Evolutionary conservation across 2,329 filamentous ascomycete species (phyloP).

Genomic region (Scortechinia acanthostroma): DNA sequence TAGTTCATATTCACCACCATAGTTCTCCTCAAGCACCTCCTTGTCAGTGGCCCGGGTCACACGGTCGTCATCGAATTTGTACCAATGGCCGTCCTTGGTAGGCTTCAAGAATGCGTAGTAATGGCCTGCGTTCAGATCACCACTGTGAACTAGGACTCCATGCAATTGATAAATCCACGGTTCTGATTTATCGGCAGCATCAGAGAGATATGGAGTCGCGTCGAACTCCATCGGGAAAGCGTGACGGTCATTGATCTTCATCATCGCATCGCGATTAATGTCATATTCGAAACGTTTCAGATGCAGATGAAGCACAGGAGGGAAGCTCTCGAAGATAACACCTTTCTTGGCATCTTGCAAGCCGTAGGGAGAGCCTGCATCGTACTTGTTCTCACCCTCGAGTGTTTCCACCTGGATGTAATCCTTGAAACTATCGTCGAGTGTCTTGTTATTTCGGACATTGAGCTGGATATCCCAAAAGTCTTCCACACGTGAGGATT

Average conservation of each 20-base stretch:
- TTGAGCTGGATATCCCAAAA: constrained; percentile 99
- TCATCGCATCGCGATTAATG: constrained; percentile 91
- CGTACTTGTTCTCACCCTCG: constrained; percentile 97
- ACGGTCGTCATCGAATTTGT: constrained; percentile 93
- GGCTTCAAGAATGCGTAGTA: constrained; percentile 98
- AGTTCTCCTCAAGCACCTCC: constrained; percentile 94
- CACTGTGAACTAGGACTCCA: constrained; percentile 90
- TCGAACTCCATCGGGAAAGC: constrained; percentile 82
- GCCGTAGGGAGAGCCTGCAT: constrained; percentile 80
- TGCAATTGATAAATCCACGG: constrained; percentile 88
- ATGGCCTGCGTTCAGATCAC: constrained; percentile 92
- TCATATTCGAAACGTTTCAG: constrained; percentile 98
- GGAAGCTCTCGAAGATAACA: constrained; percentile 93
- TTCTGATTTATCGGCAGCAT: constrained; percentile 80
- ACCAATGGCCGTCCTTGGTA: constrained; percentile 86
- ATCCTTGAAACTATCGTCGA: constrained; percentile 90
- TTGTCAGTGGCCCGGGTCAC: constrained; percentile 88
- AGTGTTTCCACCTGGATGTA: constrained; percentile 95
- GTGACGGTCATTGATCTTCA: constrained; percentile 94
- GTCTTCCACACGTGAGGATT: constrained; percentile 89
- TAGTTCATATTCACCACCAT: constrained; percentile 71
- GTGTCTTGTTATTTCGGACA: constrained; percentile 83
- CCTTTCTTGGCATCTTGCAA: constrained; percentile 96
- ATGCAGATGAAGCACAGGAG: constrained; percentile 87
- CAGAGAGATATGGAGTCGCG: constrained; percentile 78